These are phyloP conservation scores for Saccharum hybrid DNA, from an alignment of 202 grass and related monocot genomes.

Conservation along the genomic window DNA sequence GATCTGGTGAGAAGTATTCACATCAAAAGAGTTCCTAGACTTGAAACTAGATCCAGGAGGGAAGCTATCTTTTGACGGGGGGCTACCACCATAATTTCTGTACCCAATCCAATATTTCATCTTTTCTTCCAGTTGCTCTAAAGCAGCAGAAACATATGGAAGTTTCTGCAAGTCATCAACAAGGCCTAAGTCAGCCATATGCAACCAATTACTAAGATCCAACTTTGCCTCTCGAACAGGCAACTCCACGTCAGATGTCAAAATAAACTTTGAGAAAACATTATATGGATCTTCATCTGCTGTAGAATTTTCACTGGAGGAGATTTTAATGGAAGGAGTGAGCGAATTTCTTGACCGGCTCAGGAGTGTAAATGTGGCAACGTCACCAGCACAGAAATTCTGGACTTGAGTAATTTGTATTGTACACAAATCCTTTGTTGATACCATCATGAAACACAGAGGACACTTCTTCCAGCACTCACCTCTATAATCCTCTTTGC, in stretches of 20 bases:
- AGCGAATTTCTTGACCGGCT: constrained; percentile 75
- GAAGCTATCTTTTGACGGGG: constrained; percentile 55
- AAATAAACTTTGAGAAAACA: constrained; percentile 88
- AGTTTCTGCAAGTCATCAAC: constrained; percentile 95
- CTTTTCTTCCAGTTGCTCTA: constrained; percentile 89
- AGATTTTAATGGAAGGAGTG: constrained; percentile 61
- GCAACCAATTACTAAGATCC: constrained; percentile 82
- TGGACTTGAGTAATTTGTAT: constrained; percentile 83
- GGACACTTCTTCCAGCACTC: constrained; percentile 90
- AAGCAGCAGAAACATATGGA: constrained; percentile 86
- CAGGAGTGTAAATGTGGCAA: constrained; percentile 71
- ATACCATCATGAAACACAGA: constrained; percentile 93
- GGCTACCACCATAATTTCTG: constrained; percentile 52
- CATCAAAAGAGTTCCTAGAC: constrained; percentile 42
- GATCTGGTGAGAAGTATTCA: constrained; percentile 21
- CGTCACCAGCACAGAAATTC: constrained; percentile 70
- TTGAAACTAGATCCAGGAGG: constrained; percentile 47
- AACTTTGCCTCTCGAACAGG: constrained; percentile 74
- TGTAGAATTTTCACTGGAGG: constrained; percentile 40
- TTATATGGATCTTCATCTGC: constrained; percentile 42
- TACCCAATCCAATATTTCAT: constrained; percentile 77
- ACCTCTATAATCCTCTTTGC: constrained; percentile 70
- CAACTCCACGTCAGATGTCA: constrained; percentile 79
- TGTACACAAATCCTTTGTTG: constrained; percentile 82
- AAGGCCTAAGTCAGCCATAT: constrained; percentile 68